A percentile compares a stretch with the other conserved stretches of the same genome.
Conservation (phyloP, 106 monocot species). For the Alisma plantagoaquatica region DNA sequence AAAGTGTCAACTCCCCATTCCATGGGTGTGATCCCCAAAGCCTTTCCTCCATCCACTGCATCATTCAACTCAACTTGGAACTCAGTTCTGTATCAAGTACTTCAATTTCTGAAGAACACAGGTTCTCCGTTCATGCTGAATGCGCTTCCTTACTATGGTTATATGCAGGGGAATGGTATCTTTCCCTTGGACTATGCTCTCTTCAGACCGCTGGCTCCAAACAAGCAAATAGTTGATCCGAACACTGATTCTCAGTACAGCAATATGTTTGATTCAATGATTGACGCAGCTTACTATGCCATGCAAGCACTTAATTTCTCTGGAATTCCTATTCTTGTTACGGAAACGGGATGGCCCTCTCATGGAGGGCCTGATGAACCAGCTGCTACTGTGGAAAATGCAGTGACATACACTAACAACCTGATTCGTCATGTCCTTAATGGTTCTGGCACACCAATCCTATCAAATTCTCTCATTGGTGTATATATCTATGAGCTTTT, state of each 20-base stretch:
- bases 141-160: conserved; percentile 72
- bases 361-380: too few relatives aligned
- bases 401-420: too few relatives aligned
- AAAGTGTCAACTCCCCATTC: conserved; percentile 67
- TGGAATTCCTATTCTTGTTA: conserved; percentile 55
- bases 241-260: conserved; percentile 57
- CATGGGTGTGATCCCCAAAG: conserved; percentile 52
- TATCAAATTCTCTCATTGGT: conserved; percentile 27
- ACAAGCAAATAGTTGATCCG: conserved; percentile 63
- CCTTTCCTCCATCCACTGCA: conserved; percentile 75
- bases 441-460: conserved; percentile 55
- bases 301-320: conserved; percentile 74
- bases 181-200: conserved; percentile 76
- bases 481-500: conserved; percentile 67
- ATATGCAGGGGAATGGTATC: conserved; percentile 39
- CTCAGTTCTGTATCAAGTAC: conserved; percentile 42
- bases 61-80: conserved; percentile 70
- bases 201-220: conserved; percentile 39
- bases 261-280: conserved; percentile 87
- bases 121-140: conserved; percentile 78
- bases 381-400: conserved; percentile 63
- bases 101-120: conserved; percentile 67
- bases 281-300: conserved; percentile 63
- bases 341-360: conserved; percentile 85
- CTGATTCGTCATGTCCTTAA: conserved; percentile 49